Evolutionary conservation across 2,329 filamentous ascomycete species (phyloP).

Genomic region (Sclerotinia glacialis): DNA sequence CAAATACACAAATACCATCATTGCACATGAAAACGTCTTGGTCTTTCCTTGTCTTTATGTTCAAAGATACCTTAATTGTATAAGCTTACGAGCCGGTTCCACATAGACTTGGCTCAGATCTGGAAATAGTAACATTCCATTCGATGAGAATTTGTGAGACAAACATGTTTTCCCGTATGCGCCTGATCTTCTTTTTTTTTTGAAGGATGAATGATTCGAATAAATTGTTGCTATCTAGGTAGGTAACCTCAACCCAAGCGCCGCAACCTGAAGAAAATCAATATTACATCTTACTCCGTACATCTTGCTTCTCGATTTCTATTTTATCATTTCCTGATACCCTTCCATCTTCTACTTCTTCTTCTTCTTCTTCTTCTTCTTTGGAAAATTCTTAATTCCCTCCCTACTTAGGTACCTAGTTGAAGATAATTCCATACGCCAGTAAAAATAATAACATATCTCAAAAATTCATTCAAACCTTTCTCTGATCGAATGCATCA

Average conservation of each 20-base stretch:
- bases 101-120: neutral
- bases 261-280: conserved; percentile 9
- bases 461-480: neutral
- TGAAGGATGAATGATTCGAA: conserved; percentile 1
- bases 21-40: conserved; percentile 7
- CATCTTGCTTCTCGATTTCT: neutral
- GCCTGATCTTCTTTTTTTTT: conserved; percentile 16
- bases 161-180: conserved; percentile 6
- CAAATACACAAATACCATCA: conserved; percentile 5
- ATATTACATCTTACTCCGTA: neutral
- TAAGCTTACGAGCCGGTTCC: neutral
- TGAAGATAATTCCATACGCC: neutral
- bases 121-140: conserved; percentile 1
- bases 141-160: neutral
- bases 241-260: neutral
- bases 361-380: neutral
- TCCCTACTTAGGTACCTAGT: neutral
- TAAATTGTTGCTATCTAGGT: neutral
- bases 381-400: neutral
- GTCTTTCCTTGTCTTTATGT: conserved; percentile 11
- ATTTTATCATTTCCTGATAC: neutral
- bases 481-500: conserved; percentile 17
- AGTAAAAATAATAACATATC: neutral
- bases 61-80: neutral
- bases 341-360: neutral